These are phyloP conservation scores for Salix arbutifolia DNA, from an alignment of 345 rosid species.

Conservation along the genomic window DNA sequence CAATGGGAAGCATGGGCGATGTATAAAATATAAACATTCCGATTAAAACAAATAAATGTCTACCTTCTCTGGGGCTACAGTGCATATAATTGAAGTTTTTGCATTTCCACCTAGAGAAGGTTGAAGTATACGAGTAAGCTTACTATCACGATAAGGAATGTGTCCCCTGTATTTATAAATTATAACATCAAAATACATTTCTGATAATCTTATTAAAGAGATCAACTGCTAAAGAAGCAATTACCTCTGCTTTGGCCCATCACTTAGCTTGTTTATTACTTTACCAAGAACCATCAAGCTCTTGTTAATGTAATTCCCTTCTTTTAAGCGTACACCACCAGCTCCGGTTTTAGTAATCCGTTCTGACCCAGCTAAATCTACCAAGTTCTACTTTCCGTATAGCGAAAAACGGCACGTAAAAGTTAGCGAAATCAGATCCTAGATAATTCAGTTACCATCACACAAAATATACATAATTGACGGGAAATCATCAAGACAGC, in stretches of 20 bases:
- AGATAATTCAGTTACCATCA: neutral
- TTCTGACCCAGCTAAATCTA: slow-evolving; percentile 94
- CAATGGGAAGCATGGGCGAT: neutral
- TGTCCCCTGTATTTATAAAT: slow-evolving; percentile 56
- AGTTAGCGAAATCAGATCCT: neutral
- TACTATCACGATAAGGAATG: slow-evolving; percentile 97
- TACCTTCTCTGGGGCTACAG: slow-evolving; percentile 98
- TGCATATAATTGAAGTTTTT: slow-evolving; percentile 93
- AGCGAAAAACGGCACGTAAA: slow-evolving; percentile 6
- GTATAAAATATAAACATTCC: neutral
- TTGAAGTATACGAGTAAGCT: slow-evolving; percentile 95
- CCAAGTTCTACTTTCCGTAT: slow-evolving; percentile 61
- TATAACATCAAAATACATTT: slow-evolving; percentile 7
- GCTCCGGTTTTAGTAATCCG: slow-evolving; percentile 92
- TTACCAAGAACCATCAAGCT: slow-evolving; percentile 96
- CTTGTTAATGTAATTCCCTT: slow-evolving; percentile 92
- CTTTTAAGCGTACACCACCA: slow-evolving; percentile 84
- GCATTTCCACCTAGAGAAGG: slow-evolving; percentile 98
- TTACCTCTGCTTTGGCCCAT: slow-evolving; percentile 73
- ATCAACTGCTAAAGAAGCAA: slow-evolving; percentile 3
- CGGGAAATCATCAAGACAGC: neutral
- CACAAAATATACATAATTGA: neutral
- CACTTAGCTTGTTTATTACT: slow-evolving; percentile 90
- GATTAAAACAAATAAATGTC: neutral
- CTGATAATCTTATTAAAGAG: neutral